Conservation (phyloP, 2,329 filamentous ascomycete genomes). For the Neonectria magnoliae region DNA sequence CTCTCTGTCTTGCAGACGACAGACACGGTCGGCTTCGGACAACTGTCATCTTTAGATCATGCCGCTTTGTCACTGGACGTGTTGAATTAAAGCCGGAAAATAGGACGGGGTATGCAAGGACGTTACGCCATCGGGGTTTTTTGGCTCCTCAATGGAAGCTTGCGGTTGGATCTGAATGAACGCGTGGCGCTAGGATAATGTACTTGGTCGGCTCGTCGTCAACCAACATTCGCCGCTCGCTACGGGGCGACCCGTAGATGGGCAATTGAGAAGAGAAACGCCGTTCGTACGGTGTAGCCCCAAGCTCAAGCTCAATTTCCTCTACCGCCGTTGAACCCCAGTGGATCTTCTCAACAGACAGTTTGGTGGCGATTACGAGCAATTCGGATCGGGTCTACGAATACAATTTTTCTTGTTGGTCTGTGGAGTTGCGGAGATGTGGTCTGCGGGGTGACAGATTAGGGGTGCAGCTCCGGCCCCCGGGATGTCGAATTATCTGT, state of each 20-base stretch:
- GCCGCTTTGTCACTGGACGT: neutral
- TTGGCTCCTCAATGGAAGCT: neutral
- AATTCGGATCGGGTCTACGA: neutral
- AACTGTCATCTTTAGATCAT: neutral
- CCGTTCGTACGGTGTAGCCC: neutral
- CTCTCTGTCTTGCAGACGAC: neutral
- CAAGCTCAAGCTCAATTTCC: neutral
- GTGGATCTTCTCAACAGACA: neutral
- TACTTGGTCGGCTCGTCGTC: neutral
- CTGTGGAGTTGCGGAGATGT: neutral
- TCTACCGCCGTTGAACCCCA: neutral
- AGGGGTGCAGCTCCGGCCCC: slow-evolving; percentile 7
- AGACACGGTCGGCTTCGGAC: neutral
- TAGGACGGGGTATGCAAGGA: neutral
- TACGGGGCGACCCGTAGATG: slow-evolving; percentile 8
- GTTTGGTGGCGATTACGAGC: neutral
- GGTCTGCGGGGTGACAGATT: slow-evolving; percentile 7
- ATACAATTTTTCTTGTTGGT: neutral
- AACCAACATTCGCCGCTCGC: neutral
- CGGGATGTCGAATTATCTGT: neutral
- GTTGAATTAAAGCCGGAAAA: neutral
- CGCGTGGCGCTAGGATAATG: neutral
- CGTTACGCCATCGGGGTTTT: neutral
- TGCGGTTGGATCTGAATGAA: neutral
- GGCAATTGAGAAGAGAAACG: neutral